Evolutionary conservation across 345 rosid species (phyloP), one percentile per base, ranked within the genome.

Genomic region (Cardamine resedifolia): DNA sequence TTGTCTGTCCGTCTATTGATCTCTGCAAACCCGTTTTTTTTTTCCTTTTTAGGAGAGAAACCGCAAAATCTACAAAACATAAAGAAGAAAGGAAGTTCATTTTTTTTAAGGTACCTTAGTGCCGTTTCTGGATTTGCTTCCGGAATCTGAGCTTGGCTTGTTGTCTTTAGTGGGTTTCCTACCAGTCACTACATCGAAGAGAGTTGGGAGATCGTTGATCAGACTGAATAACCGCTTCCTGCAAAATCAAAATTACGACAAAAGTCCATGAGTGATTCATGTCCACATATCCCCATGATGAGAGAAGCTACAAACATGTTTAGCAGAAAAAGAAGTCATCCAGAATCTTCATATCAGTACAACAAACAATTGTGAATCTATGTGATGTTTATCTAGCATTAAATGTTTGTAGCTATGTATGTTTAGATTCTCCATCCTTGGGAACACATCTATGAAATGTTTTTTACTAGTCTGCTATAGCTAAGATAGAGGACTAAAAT

Each of bases 101-200:
- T 21, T 0, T 15, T 4, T 1, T 14, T 5, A 43, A 2, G 12
- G 51, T 72, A 88, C 96, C 94, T 90, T 90, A 12, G 86, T 56
- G 73, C 87, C 82, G 70, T 83, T 77, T 27, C 86, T 77, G 53
- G 92, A 85, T 79, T 88, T 90, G 81, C 86, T 91, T 73, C 90
- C 90, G 28, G 96, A 85, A 66, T 95, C 99, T 7, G 85, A 78
- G 71, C 84, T 88, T 65, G 96, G 94, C 79, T 90, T 92, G 76
- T 90, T 91, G 80, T 92, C 99, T 85, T 86, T 86, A 64, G 78
- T 67, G 15, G 87, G 89, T 81, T 96, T 90, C 84, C 92, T 86
- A 61, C 89, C 98, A 11, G 97, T 88, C 33, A 92, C 97, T 78
- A 92, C 92, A 80, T 96, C 99, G 73, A 88, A 92, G 65, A 96